phyloP scores from a whole-genome alignment of 768 basidiomycete genomes.

The Termitomyces sp. region DNA sequence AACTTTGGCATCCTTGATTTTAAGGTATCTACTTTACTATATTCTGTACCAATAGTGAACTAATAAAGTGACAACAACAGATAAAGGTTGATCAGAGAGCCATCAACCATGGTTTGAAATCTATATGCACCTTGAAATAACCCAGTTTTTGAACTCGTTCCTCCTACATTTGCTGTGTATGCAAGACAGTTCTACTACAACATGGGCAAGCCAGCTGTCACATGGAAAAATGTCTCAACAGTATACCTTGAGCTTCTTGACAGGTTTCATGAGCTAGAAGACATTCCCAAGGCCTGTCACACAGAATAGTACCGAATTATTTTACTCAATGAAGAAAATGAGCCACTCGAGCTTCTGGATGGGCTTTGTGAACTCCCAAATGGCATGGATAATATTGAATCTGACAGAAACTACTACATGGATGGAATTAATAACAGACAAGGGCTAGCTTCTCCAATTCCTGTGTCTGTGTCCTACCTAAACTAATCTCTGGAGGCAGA shows the following conservation, averaged over 20 bases:
- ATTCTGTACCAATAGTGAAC: neutral
- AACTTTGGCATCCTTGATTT: too few relatives aligned
- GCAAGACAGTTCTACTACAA: slow-evolving; percentile 9
- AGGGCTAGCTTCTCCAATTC: neutral
- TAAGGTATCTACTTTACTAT: too few relatives aligned
- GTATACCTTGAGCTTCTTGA: slow-evolving; percentile 1
- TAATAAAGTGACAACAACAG: neutral
- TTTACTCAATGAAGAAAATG: neutral
- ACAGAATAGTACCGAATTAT: neutral
- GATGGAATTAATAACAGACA: slow-evolving; percentile 1
- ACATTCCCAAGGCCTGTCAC: neutral
- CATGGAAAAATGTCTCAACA: neutral
- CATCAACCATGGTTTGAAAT: too few relatives aligned
- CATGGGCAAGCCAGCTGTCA: neutral
- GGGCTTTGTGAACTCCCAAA: neutral
- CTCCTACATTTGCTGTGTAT: slow-evolving; percentile 14
- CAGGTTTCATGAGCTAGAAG: neutral
- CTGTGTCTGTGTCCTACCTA: neutral
- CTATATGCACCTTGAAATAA: too few relatives aligned
- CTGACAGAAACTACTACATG: slow-evolving; percentile 3
- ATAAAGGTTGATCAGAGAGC: neutral
- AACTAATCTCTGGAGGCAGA: neutral
- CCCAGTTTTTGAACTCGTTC: slow-evolving; percentile 24
- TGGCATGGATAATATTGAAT: neutral
- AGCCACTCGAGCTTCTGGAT: neutral